Conservation (phyloP, 192 early-diverging fungal species). For the Glomus cerebriforme region DNA sequence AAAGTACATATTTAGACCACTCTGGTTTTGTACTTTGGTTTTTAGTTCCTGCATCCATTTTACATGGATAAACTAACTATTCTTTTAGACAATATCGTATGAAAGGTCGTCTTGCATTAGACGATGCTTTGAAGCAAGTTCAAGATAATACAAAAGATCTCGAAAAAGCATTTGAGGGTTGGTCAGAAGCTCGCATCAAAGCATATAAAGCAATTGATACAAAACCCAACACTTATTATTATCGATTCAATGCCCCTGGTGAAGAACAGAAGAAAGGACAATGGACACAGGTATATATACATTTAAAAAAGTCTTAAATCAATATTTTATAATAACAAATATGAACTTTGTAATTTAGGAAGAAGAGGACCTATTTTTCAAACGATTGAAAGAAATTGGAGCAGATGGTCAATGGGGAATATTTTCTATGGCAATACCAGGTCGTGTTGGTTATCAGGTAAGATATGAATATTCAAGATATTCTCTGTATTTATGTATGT, state of each 20-base stretch:
- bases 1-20: constrained; percentile 47
- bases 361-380: constrained; percentile 85
- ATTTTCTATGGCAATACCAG: constrained; percentile 94
- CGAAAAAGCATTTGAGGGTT: constrained; percentile 91
- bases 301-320: neutral
- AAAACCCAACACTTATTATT: constrained; percentile 97
- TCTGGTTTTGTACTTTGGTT: neutral
- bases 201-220: constrained; percentile 92
- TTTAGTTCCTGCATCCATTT: neutral
- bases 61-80: neutral
- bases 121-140: constrained; percentile 89
- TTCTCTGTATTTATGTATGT: neutral
- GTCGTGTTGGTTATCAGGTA: constrained; percentile 95
- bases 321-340: neutral
- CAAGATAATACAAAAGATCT: constrained; percentile 77
- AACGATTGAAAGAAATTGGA: constrained; percentile 82
- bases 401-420: constrained; percentile 97
- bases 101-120: constrained; percentile 74
- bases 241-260: constrained; percentile 95
- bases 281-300: constrained; percentile 71
- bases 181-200: constrained; percentile 90
- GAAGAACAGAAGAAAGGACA: constrained; percentile 91
- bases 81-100: constrained; percentile 63
- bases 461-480: neutral
- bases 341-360: constrained; percentile 44